Evolutionary conservation across 306 rosid genomes (phyloP).

Genomic region (apple (Malus domestica)): ASM211411v1 NC_041793.1:31674501-31675000

Average conservation of each 20-base stretch:
- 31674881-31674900: constrained; percentile 98
- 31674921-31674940: constrained; percentile 40
- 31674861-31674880: constrained; percentile 88
- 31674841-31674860: constrained; percentile 95
- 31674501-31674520: constrained; percentile 12
- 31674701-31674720: constrained; percentile 92
- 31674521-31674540: not conserved
- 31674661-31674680: constrained; percentile 89
- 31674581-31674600: constrained; percentile 17
- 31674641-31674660: constrained; percentile 95
- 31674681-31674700: constrained; percentile 80
- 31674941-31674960: constrained; percentile 16
- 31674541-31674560: not conserved
- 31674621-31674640: constrained; percentile 84
- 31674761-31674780: constrained; percentile 90
- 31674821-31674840: constrained; percentile 90
- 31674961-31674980: not conserved
- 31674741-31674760: constrained; percentile 80
- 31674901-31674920: constrained; percentile 86
- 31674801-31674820: constrained; percentile 96
- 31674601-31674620: constrained; percentile 87
- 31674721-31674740: constrained; percentile 82
- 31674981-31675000: not conserved
- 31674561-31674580: not conserved
- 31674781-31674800: constrained; percentile 96